Percentiles rank a stretch among this genome's conserved stretches.
These are phyloP conservation scores for Irpex rosettiformis DNA, from an alignment of 1,284 basidiomycete species.

Conservation along the genomic window DNA sequence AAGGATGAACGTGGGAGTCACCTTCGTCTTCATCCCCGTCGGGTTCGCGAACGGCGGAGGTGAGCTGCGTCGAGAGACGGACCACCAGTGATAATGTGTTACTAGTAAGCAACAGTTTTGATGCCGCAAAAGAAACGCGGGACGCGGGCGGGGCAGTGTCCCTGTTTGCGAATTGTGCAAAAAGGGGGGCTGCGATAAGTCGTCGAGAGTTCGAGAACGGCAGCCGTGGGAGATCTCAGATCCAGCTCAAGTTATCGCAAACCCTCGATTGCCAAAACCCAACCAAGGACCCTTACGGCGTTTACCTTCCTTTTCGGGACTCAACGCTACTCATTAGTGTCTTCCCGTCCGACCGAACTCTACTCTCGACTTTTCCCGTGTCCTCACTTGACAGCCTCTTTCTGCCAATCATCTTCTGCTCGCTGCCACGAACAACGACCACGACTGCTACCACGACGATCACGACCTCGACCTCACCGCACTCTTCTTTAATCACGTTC, in stretches of 20 bases:
- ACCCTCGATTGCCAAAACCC: constrained; percentile 3
- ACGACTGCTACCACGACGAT: not conserved
- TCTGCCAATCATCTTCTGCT: not conserved
- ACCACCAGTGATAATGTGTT: not conserved
- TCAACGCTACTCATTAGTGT: constrained; percentile 5
- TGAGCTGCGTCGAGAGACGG: not conserved
- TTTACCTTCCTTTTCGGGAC: constrained; percentile 1
- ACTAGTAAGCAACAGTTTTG: not conserved
- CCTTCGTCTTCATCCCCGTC: no score
- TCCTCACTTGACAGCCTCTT: not conserved
- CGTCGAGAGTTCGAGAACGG: not conserved
- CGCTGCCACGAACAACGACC: not conserved
- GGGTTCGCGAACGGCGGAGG: not conserved
- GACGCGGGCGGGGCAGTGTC: not conserved
- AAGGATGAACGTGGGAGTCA: not conserved
- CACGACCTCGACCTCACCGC: not conserved
- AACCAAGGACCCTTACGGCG: not conserved
- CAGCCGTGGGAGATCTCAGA: constrained; percentile 1
- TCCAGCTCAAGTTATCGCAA: not conserved
- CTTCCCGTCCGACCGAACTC: not conserved
- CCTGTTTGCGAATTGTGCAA: not conserved
- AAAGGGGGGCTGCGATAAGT: constrained; percentile 5
- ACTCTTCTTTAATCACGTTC: not conserved
- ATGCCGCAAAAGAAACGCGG: not conserved
- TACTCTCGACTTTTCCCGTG: not conserved